Percentiles rank a stretch among this genome's conserved stretches.
Conservation (phyloP, 2,329 filamentous ascomycete species). For the Neofusicoccum ribis region DNA sequence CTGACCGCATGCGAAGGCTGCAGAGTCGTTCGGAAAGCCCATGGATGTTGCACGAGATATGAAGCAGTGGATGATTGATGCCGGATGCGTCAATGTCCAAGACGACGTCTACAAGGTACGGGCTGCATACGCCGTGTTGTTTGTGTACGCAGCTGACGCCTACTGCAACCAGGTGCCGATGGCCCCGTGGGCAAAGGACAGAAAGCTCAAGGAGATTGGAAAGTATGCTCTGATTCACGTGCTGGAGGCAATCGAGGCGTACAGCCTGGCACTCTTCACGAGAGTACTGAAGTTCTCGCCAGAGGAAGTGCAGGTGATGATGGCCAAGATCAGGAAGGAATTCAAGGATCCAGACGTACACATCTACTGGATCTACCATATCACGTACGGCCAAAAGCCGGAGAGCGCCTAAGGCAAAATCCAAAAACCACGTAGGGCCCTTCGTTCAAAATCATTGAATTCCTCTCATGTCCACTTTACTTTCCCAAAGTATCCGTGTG, state of each 20-base stretch:
- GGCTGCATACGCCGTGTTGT: no score
- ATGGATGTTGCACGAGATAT: slow-evolving; percentile 41
- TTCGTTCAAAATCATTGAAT: no score
- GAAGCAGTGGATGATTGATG: slow-evolving; percentile 48
- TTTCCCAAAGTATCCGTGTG: no score
- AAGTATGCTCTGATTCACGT: slow-evolving; percentile 32
- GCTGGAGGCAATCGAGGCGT: slow-evolving; percentile 39
- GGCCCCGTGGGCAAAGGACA: slow-evolving; percentile 31
- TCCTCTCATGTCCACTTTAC: no score
- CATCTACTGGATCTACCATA: slow-evolving; percentile 5
- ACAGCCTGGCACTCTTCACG: slow-evolving; percentile 38
- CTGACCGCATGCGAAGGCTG: slow-evolving; percentile 20
- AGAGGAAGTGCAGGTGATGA: slow-evolving; percentile 15
- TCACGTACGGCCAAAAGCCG: slow-evolving; percentile 6
- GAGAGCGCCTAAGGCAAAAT: no score
- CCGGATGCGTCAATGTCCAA: slow-evolving; percentile 55
- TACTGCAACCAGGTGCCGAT: slow-evolving; percentile 28
- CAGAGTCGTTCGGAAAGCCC: slow-evolving; percentile 29
- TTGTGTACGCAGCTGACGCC: no score
- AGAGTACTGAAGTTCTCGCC: slow-evolving; percentile 19
- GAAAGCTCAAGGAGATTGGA: slow-evolving; percentile 38
- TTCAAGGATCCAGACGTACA: slow-evolving; percentile 10
- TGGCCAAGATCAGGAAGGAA: slow-evolving; percentile 5
- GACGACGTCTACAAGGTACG: slow-evolving; percentile 40
- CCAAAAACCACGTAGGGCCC: no score